Conservation (phyloP, 495 filamentous ascomycete genomes). For the Hypoxylon crocopeplum region DNA sequence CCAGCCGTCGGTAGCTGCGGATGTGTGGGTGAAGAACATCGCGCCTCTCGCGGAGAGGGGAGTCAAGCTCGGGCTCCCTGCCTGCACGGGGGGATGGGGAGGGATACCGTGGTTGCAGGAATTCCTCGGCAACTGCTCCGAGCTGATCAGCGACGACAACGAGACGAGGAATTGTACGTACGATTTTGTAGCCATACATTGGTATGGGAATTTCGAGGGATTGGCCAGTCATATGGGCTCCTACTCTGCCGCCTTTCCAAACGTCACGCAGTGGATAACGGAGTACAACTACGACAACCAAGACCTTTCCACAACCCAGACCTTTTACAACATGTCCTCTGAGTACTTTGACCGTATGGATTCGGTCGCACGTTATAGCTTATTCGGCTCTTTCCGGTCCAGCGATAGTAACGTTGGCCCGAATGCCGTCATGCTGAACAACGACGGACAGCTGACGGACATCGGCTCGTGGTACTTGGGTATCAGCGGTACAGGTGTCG, state of each 20-base stretch:
- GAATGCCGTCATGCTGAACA: slow-evolving; percentile 69
- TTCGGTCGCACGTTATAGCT: slow-evolving; percentile 69
- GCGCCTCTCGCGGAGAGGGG: slow-evolving; percentile 65
- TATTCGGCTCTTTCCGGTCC: slow-evolving; percentile 76
- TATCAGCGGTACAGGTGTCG: slow-evolving; percentile 54
- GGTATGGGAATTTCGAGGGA: slow-evolving; percentile 79
- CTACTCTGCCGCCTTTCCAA: slow-evolving; percentile 63
- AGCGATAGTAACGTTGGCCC: slow-evolving; percentile 71
- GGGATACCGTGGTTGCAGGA: slow-evolving; percentile 69
- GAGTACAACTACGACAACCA: slow-evolving; percentile 66
- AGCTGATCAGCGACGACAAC: slow-evolving; percentile 44
- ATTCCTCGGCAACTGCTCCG: slow-evolving; percentile 63
- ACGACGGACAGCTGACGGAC: slow-evolving; percentile 68
- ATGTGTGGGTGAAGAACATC: slow-evolving; percentile 70
- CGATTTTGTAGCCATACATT: slow-evolving; percentile 79
- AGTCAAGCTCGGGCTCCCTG: slow-evolving; percentile 64
- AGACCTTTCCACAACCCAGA: slow-evolving; percentile 60
- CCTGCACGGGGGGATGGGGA: slow-evolving; percentile 58
- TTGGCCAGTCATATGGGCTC: slow-evolving; percentile 73
- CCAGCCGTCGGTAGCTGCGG: slow-evolving; percentile 62
- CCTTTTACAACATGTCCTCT: slow-evolving; percentile 67
- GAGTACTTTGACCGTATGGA: slow-evolving; percentile 69
- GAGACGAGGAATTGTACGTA: slow-evolving; percentile 61
- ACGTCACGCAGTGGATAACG: slow-evolving; percentile 73
- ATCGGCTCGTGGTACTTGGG: slow-evolving; percentile 80